Percentiles rank a stretch among this genome's conserved stretches.
These are phyloP conservation scores for Hypocrella siamensis DNA, from an alignment of 2,329 filamentous ascomycete species.

Conservation along the genomic window DNA sequence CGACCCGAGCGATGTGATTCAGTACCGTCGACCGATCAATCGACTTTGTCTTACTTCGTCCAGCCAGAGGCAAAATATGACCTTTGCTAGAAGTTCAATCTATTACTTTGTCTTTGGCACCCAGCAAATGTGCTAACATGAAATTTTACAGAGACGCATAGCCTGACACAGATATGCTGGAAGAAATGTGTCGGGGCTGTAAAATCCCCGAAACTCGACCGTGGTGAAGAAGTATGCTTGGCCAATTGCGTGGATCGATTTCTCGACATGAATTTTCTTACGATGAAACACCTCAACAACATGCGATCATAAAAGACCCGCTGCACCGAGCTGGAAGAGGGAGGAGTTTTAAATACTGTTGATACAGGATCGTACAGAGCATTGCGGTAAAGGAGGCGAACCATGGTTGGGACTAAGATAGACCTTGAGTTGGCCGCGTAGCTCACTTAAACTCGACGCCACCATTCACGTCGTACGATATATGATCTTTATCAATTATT, in stretches of 20 bases:
- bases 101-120: background rate
- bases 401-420: too few relatives aligned
- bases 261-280: constrained; percentile 72
- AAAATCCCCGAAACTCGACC: constrained; percentile 56
- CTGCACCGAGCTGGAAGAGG: too few relatives aligned
- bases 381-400: too few relatives aligned
- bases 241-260: constrained; percentile 90
- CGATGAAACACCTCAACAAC: constrained; percentile 70
- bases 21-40: background rate
- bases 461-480: too few relatives aligned
- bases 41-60: background rate
- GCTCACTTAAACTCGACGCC: too few relatives aligned
- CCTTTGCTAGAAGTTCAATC: too few relatives aligned
- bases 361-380: background rate
- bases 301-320: constrained; percentile 27
- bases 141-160: constrained; percentile 31
- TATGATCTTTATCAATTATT: too few relatives aligned
- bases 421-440: too few relatives aligned
- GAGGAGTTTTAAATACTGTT: background rate
- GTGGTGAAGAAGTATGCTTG: constrained; percentile 66
- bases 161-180: constrained; percentile 66
- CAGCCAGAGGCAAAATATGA: constrained; percentile 7
- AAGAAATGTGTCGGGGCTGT: constrained; percentile 77
- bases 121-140: background rate
- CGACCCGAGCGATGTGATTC: background rate